These are phyloP conservation scores for Candida oleophila DNA, from an alignment of 805 yeast genomes.

Conservation along the genomic window DNA sequence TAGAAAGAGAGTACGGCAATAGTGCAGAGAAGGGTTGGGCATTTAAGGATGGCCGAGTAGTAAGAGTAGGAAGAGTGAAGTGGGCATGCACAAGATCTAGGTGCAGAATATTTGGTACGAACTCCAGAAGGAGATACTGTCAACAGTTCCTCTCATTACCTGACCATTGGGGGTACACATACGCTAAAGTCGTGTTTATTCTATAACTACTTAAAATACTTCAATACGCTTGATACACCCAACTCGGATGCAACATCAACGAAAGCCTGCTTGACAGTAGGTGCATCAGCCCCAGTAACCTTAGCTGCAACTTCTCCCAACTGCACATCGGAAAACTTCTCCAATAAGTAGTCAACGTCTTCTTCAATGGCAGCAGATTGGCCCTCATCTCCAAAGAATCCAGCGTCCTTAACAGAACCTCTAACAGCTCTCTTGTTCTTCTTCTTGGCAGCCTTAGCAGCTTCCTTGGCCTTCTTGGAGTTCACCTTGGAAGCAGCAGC, in stretches of 20 bases:
- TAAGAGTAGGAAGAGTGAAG: too few relatives aligned
- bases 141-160: too few relatives aligned
- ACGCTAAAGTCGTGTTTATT: not conserved
- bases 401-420: conserved; percentile 76
- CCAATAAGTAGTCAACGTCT: conserved; percentile 79
- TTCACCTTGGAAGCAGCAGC: conserved; percentile 59
- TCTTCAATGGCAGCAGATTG: conserved; percentile 68
- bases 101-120: too few relatives aligned
- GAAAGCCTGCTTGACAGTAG: conserved; percentile 60
- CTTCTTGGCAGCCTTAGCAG: conserved; percentile 97
- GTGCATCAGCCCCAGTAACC: conserved; percentile 55
- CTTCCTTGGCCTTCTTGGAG: conserved; percentile 83
- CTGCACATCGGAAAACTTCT: conserved; percentile 74
- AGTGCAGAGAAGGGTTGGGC: too few relatives aligned
- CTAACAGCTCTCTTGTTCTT: conserved; percentile 91
- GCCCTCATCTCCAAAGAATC: conserved; percentile 78
- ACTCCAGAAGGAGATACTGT: too few relatives aligned
- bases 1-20: too few relatives aligned
- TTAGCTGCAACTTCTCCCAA: conserved; percentile 73
- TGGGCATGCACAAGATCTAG: too few relatives aligned
- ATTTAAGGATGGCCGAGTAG: too few relatives aligned
- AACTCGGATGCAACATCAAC: conserved; percentile 54
- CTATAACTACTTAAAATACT: conserved; percentile 41
- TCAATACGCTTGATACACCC: conserved; percentile 47
- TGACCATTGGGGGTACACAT: too few relatives aligned